phyloP scores from a whole-genome alignment of 176 grass and related monocot species.

The Zizania latifolia region DNA sequence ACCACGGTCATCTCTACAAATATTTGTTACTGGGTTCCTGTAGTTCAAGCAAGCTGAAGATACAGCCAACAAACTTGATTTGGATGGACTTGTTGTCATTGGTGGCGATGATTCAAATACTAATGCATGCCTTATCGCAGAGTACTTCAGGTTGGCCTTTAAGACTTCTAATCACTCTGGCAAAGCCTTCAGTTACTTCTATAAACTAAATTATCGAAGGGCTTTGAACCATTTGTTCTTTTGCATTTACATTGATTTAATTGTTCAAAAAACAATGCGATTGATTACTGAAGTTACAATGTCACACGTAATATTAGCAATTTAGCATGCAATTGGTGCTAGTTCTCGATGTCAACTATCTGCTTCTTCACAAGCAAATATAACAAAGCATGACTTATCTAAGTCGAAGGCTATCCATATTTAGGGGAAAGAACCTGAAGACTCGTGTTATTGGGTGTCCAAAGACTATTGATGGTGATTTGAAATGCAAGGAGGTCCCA shows the following conservation, averaged over 20 bases:
- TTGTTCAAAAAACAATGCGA: no score
- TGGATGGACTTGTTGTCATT: slow-evolving; percentile 97
- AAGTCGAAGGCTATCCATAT: no score
- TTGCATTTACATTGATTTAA: no score
- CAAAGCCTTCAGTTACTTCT: no score
- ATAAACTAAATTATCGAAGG: no score
- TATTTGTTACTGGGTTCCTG: slow-evolving; percentile 18
- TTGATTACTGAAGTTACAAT: no score
- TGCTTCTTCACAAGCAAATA: not conserved
- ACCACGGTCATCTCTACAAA: no score
- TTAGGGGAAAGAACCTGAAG: slow-evolving; percentile 78
- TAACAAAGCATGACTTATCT: no score
- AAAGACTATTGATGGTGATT: slow-evolving; percentile 96
- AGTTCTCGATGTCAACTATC: no score
- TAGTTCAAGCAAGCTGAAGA: slow-evolving; percentile 99
- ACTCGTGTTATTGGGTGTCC: slow-evolving; percentile 93
- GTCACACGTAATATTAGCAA: no score
- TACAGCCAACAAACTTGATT: slow-evolving; percentile 66
- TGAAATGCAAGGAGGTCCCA: slow-evolving; percentile 97
- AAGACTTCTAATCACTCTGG: not conserved
- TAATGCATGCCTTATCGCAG: slow-evolving; percentile 91
- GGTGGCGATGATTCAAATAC: slow-evolving; percentile 99
- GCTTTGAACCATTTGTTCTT: no score
- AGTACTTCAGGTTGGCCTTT: slow-evolving; percentile 74
- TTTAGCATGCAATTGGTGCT: no score